phyloP scores from a whole-genome alignment of 148 eudicot genomes.

The Cornus controversa region DNA sequence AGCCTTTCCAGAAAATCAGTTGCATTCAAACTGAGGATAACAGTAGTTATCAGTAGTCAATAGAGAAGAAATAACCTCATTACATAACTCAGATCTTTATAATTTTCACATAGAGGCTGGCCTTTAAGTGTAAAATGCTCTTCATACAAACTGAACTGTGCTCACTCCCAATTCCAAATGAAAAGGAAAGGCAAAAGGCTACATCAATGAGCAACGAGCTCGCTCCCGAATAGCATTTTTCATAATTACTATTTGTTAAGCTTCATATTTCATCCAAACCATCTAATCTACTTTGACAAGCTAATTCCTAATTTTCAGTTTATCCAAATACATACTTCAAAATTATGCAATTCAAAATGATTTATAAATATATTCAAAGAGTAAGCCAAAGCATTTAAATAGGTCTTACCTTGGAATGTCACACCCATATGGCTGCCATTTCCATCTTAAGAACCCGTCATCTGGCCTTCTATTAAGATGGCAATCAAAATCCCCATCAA shows the following conservation, averaged over 20 bases:
- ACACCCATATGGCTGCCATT: constrained; percentile 84
- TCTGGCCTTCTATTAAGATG: constrained; percentile 73
- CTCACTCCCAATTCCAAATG: no score
- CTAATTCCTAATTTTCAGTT: no score
- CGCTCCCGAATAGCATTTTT: neutral
- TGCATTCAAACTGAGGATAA: constrained; percentile 50
- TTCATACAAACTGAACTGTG: neutral
- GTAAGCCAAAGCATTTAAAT: neutral
- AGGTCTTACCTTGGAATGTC: constrained; percentile 59
- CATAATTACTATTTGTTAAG: neutral
- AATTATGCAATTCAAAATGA: neutral
- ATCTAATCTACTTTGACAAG: no score
- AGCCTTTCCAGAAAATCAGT: constrained; percentile 79
- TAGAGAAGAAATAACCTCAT: neutral
- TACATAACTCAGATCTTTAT: no score
- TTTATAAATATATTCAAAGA: neutral
- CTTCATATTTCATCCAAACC: neutral
- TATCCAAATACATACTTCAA: neutral
- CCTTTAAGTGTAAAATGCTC: neutral
- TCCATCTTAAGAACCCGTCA: constrained; percentile 62
- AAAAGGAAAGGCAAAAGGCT: neutral
- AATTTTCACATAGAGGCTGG: neutral
- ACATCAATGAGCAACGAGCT: neutral
- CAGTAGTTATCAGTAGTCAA: constrained; percentile 8
- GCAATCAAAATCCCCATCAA: constrained; percentile 84